phyloP scores from a whole-genome alignment of 768 basidiomycete species.

The Rhizopogon vesiculosus region DNA sequence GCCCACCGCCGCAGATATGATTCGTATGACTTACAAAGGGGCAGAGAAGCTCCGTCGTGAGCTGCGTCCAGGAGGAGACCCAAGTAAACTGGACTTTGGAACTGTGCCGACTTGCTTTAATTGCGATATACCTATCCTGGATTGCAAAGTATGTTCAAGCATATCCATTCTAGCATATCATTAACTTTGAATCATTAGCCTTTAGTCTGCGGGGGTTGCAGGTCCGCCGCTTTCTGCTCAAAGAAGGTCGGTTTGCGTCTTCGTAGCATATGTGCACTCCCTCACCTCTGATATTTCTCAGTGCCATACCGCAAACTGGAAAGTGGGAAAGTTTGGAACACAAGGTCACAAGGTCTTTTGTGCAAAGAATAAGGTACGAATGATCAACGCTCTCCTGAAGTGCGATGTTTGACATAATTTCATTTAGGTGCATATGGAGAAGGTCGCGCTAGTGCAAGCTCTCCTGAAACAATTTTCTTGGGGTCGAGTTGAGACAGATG shows the following conservation, averaged over 20 bases:
- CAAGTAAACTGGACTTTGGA: slow-evolving; percentile 24
- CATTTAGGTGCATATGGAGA: slow-evolving; percentile 32
- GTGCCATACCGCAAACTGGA: slow-evolving; percentile 36
- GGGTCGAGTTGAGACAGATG: slow-evolving; percentile 38
- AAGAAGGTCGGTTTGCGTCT: slow-evolving; percentile 13
- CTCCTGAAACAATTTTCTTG: slow-evolving; percentile 36
- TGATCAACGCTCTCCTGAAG: background rate
- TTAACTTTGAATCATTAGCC: slow-evolving; percentile 11
- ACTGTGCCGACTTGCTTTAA: slow-evolving; percentile 17
- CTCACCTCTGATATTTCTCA: slow-evolving; percentile 8
- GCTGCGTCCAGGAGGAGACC: slow-evolving; percentile 22
- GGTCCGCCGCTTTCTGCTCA: slow-evolving; percentile 25
- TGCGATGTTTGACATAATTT: background rate
- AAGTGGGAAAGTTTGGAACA: slow-evolving; percentile 20
- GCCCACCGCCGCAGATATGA: slow-evolving; percentile 22
- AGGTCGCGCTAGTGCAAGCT: slow-evolving; percentile 26
- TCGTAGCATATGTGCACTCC: background rate
- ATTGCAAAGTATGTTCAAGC: slow-evolving; percentile 15
- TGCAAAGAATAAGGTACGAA: slow-evolving; percentile 27
- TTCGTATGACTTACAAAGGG: slow-evolving; percentile 21
- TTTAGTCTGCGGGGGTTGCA: slow-evolving; percentile 24
- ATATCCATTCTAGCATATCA: background rate
- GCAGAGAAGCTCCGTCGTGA: slow-evolving; percentile 24
- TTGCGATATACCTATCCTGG: slow-evolving; percentile 12
- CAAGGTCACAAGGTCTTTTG: slow-evolving; percentile 30